Percentiles rank a stretch among this genome's conserved stretches.
Evolutionary conservation across 495 filamentous ascomycete genomes (phyloP).

Genomic region (Penicillium samsonianum): DNA sequence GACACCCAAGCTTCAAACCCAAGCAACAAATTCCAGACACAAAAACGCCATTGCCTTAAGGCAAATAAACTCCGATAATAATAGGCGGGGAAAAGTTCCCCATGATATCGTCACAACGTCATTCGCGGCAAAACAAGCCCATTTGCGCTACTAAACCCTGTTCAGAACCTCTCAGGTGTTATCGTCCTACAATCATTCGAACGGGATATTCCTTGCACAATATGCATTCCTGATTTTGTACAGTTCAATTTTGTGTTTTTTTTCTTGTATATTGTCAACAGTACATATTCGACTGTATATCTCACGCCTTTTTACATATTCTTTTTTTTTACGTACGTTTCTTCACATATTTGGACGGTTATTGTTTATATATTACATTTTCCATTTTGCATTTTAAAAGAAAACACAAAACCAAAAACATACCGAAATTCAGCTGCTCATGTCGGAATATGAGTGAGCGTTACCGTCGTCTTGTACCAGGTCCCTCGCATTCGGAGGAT

Average conservation of each 20-base stretch:
- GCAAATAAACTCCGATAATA: background rate
- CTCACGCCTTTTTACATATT: background rate
- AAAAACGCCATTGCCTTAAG: background rate
- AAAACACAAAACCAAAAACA: background rate
- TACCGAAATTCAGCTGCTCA: background rate
- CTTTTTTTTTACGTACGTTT: background rate
- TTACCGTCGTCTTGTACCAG: slow-evolving; percentile 32
- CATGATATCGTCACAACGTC: slow-evolving; percentile 16
- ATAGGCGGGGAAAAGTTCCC: slow-evolving; percentile 15
- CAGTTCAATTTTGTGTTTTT: background rate
- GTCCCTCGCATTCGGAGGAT: slow-evolving; percentile 31
- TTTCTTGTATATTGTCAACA: background rate
- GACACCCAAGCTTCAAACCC: background rate
- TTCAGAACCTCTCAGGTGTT: too few species aligned
- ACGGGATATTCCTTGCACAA: background rate
- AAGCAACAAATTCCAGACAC: background rate
- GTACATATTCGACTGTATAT: slow-evolving; percentile 12
- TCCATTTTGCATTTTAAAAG: background rate
- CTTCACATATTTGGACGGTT: background rate
- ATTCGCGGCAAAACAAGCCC: slow-evolving; percentile 7
- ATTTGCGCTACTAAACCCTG: background rate
- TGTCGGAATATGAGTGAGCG: slow-evolving; percentile 29
- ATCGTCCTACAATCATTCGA: background rate
- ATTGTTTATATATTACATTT: background rate
- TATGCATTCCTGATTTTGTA: slow-evolving; percentile 12